phyloP scores from a whole-genome alignment of 352 stramenopile genomes.

The Phytophthora vignae region DNA sequence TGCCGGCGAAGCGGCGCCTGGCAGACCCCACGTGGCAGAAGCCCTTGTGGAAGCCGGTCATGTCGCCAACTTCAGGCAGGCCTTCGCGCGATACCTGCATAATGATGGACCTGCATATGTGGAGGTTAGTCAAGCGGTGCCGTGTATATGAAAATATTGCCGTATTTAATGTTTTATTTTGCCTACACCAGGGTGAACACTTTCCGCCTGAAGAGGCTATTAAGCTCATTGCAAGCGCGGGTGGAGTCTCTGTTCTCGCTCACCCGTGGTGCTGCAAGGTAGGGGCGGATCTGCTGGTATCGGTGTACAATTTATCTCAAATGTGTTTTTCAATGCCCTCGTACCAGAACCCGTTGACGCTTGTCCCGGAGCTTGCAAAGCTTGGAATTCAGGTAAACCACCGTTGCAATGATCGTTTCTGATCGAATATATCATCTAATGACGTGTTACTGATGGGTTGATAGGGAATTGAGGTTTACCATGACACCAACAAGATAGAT shows the following conservation, averaged over 20 bases:
- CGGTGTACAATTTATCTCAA: not conserved
- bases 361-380: conserved; percentile 75
- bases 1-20: conserved; percentile 81
- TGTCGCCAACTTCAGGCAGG: conserved; percentile 81
- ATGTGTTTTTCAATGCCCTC: not conserved
- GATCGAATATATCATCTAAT: conserved; percentile 3
- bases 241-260: conserved; percentile 83
- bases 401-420: not conserved
- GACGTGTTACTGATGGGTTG: not conserved
- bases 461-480: conserved; percentile 85
- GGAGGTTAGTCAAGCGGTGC: conserved; percentile 49
- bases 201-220: conserved; percentile 89
- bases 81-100: conserved; percentile 82
- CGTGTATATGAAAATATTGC: not conserved
- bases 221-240: conserved; percentile 83
- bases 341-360: conserved; percentile 65
- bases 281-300: conserved; percentile 1
- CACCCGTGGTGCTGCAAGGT: conserved; percentile 90
- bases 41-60: conserved; percentile 80
- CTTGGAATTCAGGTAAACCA: conserved; percentile 71
- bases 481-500: conserved; percentile 84
- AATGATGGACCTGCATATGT: conserved; percentile 88
- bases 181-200: conserved; percentile 61
- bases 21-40: conserved; percentile 81
- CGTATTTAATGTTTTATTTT: not conserved